Base-by-base conservation (phyloP, 139 green algal species). In the Auxenochlorella protothecoides region DNA sequence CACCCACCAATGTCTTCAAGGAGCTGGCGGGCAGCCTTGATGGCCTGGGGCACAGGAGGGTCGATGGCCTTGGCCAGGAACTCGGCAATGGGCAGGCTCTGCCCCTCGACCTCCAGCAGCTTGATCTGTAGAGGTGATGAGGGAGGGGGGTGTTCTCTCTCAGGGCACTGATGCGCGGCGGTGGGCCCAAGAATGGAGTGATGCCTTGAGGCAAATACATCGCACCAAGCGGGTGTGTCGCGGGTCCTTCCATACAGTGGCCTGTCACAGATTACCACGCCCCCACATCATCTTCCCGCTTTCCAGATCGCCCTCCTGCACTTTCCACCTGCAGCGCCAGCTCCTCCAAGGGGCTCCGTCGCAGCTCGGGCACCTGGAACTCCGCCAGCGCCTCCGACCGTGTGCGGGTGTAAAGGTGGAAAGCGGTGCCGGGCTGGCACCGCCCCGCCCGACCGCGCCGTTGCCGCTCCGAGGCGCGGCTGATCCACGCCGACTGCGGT, bases 401-500 rank as follows among this genome's bases (percentile, higher is more conserved):
- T 55, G 61, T 44, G 15, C 66, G 64, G 16, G 84, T 90, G 83
- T 95, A 96, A 53, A 96, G 70, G 74, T 96, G 86, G 81, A 89
- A 96, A 76, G 83, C 88, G 53, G 91, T 77, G 14, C 90, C 89
- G 66, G 86, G 77, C 70, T 86, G 89, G 66, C 81, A 87, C 11
- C 90, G 80, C 11, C 90, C 90, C n/a, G 90, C 90, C 10, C 90
- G 80, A 2, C 90, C 90, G 10, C 81, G 60, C 13, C 90, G 75
- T 80, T 96, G 90, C 72, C 69, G 71, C 82, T 88, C 90, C 68
- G 73, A 85, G 9, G 89, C 89, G 60, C 73, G 69, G 57, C 69
- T 79, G 27, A 85, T 78, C 84, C 84, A 89, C 53, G 72, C 62
- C 10, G 79, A 66, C 72, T 84, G 79, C 64, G n/a, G 51, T 10